phyloP scores from a whole-genome alignment of 495 filamentous ascomycete genomes.

The Annulohypoxylon bovei region DNA sequence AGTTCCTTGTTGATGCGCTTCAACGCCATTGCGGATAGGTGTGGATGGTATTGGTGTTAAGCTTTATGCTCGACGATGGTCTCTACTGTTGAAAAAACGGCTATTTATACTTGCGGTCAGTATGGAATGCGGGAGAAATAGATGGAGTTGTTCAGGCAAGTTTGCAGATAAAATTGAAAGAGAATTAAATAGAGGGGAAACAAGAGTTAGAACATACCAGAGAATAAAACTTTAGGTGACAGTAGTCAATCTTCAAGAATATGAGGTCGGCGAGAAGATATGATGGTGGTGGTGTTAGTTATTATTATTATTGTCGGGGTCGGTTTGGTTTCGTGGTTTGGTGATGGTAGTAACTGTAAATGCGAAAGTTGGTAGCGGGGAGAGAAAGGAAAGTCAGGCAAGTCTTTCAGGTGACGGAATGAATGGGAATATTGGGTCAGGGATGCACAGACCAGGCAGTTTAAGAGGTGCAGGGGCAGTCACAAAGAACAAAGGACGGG shows the following conservation, averaged over 20 bases:
- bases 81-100: conserved; percentile 42
- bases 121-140: conserved; percentile 42
- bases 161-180: conserved; percentile 15
- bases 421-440: conserved; percentile 26
- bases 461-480: background rate
- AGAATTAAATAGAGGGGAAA: conserved; percentile 21
- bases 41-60: conserved; percentile 40
- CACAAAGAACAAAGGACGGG: conserved; percentile 14
- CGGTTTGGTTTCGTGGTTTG: conserved; percentile 7
- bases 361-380: conserved; percentile 30
- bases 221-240: background rate
- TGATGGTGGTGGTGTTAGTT: conserved; percentile 5
- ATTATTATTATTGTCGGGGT: conserved; percentile 19
- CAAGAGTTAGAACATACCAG: conserved; percentile 24
- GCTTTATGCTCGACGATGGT: conserved; percentile 31
- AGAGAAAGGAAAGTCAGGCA: conserved; percentile 36
- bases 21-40: conserved; percentile 81
- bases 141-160: conserved; percentile 38
- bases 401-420: conserved; percentile 43
- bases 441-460: conserved; percentile 23
- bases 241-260: conserved; percentile 8
- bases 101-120: conserved; percentile 46
- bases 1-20: conserved; percentile 99
- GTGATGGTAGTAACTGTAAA: conserved; percentile 30
- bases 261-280: conserved; percentile 9